phyloP scores from a whole-genome alignment of 257 asterid species.

The Solanum clarkiae region DNA sequence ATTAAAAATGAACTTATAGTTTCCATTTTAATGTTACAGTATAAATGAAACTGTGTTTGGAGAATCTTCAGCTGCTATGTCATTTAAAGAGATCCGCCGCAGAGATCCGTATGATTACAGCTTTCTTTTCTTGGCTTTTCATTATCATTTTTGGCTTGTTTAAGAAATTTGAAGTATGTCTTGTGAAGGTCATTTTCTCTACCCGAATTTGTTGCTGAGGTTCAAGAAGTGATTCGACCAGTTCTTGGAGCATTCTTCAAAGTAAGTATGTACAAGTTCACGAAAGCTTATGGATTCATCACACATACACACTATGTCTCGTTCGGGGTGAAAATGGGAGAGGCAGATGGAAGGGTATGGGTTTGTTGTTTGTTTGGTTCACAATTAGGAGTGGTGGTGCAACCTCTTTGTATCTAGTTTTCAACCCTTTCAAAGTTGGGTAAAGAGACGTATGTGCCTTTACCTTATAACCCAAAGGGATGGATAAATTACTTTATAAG shows the following conservation, averaged over 20 bases:
- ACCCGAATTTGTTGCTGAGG: slow-evolving; percentile 93
- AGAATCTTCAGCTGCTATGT: slow-evolving; percentile 88
- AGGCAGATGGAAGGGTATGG: background rate
- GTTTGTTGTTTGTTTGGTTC: background rate
- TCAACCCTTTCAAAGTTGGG: background rate
- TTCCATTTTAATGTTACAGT: slow-evolving; percentile 34
- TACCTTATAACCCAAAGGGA: background rate
- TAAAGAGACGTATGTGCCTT: background rate
- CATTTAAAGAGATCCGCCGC: slow-evolving; percentile 88
- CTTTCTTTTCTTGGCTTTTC: background rate
- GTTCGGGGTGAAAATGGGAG: background rate
- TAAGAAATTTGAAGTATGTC: slow-evolving; percentile 1
- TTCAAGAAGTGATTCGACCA: slow-evolving; percentile 86
- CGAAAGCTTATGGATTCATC: background rate
- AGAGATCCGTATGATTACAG: slow-evolving; percentile 70
- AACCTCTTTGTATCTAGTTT: background rate
- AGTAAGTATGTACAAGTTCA: slow-evolving; percentile 32
- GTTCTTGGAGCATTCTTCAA: slow-evolving; percentile 80
- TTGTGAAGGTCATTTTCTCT: slow-evolving; percentile 61
- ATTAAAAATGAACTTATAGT: background rate
- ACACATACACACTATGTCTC: background rate
- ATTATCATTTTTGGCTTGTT: background rate
- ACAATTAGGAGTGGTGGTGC: background rate
- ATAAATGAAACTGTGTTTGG: slow-evolving; percentile 84
- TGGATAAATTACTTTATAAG: background rate